phyloP scores from a whole-genome alignment of 2,329 filamentous ascomycete species.

The Clarireedia sp. region DNA sequence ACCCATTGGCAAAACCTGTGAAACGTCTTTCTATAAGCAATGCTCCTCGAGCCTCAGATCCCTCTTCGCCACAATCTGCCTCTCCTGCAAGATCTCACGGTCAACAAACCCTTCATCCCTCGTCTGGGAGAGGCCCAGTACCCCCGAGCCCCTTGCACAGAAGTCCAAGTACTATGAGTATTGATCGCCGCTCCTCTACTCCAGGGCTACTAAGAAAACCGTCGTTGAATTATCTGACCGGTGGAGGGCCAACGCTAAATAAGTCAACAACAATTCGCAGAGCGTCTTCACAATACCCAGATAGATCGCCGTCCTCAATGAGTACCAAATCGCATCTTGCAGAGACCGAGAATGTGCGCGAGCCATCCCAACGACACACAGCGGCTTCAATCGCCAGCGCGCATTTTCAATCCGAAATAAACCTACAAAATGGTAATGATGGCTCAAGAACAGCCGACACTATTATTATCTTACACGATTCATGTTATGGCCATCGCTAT shows the following conservation, averaged over 20 bases:
- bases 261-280: constrained; percentile 33
- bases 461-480: constrained; percentile 81
- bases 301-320: constrained; percentile 26
- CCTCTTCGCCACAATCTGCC: constrained; percentile 13
- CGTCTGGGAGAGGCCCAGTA: constrained; percentile 20
- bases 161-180: constrained; percentile 36
- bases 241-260: constrained; percentile 31
- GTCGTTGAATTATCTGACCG: constrained; percentile 36
- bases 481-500: constrained; percentile 90
- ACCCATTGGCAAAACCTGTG: constrained; percentile 30
- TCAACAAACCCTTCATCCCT: constrained; percentile 15
- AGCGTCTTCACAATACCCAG: constrained; percentile 35
- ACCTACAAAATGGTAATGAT: constrained; percentile 21
- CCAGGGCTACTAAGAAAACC: constrained; percentile 35
- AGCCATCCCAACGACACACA: constrained; percentile 35
- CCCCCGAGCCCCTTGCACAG: constrained; percentile 29
- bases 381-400: constrained; percentile 36
- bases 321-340: constrained; percentile 34
- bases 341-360: constrained; percentile 25
- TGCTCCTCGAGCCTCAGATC: constrained; percentile 14
- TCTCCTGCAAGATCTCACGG: constrained; percentile 10
- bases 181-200: constrained; percentile 33
- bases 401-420: constrained; percentile 28
- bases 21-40: constrained; percentile 33
- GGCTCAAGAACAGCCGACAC: constrained; percentile 45